Evolutionary conservation across 805 yeast species (phyloP).

Genomic region (Cyberlindnera petersonii): DNA sequence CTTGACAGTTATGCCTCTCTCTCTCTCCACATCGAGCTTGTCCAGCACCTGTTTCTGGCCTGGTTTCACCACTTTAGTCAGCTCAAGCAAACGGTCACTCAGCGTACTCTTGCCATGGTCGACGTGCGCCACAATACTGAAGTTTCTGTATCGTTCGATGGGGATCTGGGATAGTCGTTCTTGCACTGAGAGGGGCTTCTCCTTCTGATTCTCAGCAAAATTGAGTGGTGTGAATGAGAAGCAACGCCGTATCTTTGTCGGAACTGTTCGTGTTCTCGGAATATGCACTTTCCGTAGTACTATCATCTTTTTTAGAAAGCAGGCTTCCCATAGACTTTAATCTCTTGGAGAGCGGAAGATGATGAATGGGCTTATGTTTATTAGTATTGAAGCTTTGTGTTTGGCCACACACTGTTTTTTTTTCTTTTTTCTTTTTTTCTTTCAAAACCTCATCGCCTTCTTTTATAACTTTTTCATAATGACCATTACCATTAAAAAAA

Average conservation of each 20-base stretch:
- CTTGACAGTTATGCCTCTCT: constrained; percentile 93
- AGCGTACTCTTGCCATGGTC: constrained; percentile 88
- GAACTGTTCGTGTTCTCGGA: not conserved
- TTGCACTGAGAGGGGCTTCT: constrained; percentile 26
- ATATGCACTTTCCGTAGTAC: not conserved
- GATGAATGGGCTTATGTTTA: not conserved
- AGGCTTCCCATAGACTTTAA: not conserved
- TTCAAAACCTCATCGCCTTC: not conserved
- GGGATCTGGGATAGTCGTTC: constrained; percentile 76
- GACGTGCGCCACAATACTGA: constrained; percentile 94
- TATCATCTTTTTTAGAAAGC: not conserved
- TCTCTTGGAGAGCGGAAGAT: not conserved
- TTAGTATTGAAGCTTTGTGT: no score
- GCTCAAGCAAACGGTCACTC: constrained; percentile 80
- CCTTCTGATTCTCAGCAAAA: not conserved
- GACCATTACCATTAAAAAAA: no score
- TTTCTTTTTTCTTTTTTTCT: not conserved
- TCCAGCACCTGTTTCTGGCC: constrained; percentile 87
- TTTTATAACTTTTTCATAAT: no score
- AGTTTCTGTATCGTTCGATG: constrained; percentile 76
- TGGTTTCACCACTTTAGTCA: constrained; percentile 83
- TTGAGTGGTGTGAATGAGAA: not conserved
- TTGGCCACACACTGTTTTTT: not conserved
- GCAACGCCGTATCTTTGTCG: not conserved
- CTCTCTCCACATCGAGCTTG: constrained; percentile 89